phyloP scores from a whole-genome alignment of 2,329 filamentous ascomycete species.

The Cordyceps farinosa region DNA sequence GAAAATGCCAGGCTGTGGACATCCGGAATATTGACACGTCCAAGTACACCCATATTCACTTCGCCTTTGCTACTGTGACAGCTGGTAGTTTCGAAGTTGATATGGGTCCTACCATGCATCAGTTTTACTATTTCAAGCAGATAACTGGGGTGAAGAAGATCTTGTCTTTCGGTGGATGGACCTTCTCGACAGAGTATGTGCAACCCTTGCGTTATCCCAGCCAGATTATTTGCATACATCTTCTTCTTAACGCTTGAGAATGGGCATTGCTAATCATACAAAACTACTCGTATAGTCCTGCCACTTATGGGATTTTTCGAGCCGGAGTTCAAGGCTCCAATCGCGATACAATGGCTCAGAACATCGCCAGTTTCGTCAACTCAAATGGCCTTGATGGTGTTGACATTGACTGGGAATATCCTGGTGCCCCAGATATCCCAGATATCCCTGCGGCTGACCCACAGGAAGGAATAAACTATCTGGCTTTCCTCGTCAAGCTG shows the following conservation, averaged over 20 bases:
- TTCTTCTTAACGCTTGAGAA: no score
- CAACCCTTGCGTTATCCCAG: no score
- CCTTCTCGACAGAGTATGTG: conserved; percentile 36
- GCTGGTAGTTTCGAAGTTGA: no score
- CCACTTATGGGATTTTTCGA: no score
- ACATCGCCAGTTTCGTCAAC: conserved; percentile 33
- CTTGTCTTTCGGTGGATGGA: conserved; percentile 44
- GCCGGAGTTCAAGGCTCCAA: no score
- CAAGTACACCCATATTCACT: conserved; percentile 26
- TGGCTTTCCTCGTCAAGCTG: conserved; percentile 27
- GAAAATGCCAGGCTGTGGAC: no score
- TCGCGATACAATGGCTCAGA: conserved; percentile 27
- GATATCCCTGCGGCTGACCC: conserved; percentile 26
- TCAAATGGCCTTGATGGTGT: conserved; percentile 32
- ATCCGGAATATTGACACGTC: no score
- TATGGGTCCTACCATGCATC: no score
- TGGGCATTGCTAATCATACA: no score
- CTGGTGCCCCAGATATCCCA: conserved; percentile 23
- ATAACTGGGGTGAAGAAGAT: conserved; percentile 31
- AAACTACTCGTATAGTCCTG: no score
- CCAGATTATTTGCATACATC: no score
- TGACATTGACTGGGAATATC: conserved; percentile 31
- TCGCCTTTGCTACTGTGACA: conserved; percentile 24
- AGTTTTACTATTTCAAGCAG: conserved; percentile 30
- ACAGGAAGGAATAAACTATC: conserved; percentile 31